Evolutionary conservation across 345 rosid species (phyloP), one percentile per base, ranked within the genome.

Genomic region (Litchi chinensis): DNA sequence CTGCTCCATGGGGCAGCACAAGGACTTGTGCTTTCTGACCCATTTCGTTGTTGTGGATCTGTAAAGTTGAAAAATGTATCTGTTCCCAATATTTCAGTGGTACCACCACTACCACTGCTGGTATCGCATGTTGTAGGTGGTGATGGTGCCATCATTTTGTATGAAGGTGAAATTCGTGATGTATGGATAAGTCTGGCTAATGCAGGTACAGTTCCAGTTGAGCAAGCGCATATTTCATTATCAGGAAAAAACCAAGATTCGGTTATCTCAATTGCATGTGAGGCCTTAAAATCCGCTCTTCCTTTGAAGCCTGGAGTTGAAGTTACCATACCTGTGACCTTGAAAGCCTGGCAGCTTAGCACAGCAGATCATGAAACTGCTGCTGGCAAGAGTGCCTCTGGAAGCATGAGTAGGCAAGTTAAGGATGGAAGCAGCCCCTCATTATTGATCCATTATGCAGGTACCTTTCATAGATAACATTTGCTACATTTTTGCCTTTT

Each of bases 21-120:
- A 84, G 99, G 99, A 76, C 97, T 97, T 83, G 99, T 97, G 74
- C 94, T 97, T 77, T 94, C 99, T 56, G 99, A 97, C 76, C 99
- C 99, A 76, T 97, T 97, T 83, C 86, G 97, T 78, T 90, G 96
- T 57, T 94, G 98, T 81, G 98, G 99, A 4, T 97, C 98, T 78
- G 88, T 89, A 66, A 94, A 89, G 87, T 83, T 93, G 84, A 92
- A 88, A 85, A 95, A 86, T 83, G 88, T 88, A 52, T 79, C 87
- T 79, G 92, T 91, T 81, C 99, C 99, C 12, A 90, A 83, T 88
- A 88, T 97, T 77, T 91, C 98, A 71, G 96, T 91, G 48, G 91
- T 87, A 43, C 91, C 91, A 28, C 93, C 92, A 57, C 81, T 97
- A 79, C 99, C 99, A 52, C 86, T 94, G 63, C 83, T 97, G 76